Evolutionary conservation across 1,284 basidiomycete species (phyloP), one percentile per base, ranked within the genome.

Genomic region (Kalmanozyma brasiliensis): DNA sequence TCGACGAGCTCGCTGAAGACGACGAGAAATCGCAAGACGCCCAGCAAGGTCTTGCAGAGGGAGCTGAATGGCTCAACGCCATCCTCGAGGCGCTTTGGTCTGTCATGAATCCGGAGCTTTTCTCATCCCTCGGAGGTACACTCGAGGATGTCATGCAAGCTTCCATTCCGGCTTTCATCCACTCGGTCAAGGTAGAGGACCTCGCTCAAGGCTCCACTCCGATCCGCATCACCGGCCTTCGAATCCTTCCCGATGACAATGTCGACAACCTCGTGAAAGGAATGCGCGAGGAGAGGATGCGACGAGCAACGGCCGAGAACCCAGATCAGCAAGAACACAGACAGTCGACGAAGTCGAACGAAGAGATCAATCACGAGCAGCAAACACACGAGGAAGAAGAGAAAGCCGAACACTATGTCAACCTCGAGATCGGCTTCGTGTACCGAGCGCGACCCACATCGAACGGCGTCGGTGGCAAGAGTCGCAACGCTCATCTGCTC

Each of bases 131-230:
- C 0, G 71, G 68, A 19, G 52, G 51, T 29, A 76, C 72, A 1
- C 46, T 76, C 14, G 74, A 76, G 30, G 74, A 76, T 35, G 72
- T 76, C 35, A 60, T 76, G 63, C 67, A 73, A 35, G 74, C 74
- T 4, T 71, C 67, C 8, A 59, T 69, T 8, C 71, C 70, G 2
- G 30, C 36, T 7, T 72, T 76, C 42, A 73, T 76, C 30, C 63
- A 76, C 19, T 51, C 53, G 0, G 72, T 76, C 60, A 76, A 76
- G 23, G 74, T 76, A 5, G 61, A 55, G 19, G 74, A 76, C 19
- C 41, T 74, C 16, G 55, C 67, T 2, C 74, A 76, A 34, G 72
- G 71, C 10, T 52, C 56, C 20, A 76, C 71, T 0, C 67, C 72
- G 2, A 33, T 74, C 2, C 63, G 72, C n/a, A 51, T 74, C 45